Percentiles rank a stretch among this genome's conserved stretches.
Conservation (phyloP, 2,329 filamentous ascomycete species). For the Botryotinia convoluta region DNA sequence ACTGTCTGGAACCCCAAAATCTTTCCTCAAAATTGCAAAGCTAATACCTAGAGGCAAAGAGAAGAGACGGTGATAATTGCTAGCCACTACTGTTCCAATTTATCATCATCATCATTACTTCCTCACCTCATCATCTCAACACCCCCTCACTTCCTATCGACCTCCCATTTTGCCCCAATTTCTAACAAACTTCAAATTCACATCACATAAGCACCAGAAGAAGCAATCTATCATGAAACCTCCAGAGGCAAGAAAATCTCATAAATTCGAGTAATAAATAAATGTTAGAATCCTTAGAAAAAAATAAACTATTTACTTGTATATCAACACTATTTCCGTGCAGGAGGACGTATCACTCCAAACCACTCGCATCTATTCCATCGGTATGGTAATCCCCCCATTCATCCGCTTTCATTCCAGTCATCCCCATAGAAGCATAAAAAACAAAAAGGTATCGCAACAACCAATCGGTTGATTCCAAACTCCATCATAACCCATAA, state of each 20-base stretch:
- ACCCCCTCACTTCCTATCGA: too few relatives aligned
- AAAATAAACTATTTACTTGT: not conserved
- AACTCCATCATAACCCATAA: slow-evolving; percentile 9
- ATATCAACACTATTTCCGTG: not conserved
- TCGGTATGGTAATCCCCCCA: not conserved
- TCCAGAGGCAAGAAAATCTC: too few relatives aligned
- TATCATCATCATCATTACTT: too few relatives aligned
- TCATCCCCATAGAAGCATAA: not conserved
- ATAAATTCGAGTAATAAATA: not conserved
- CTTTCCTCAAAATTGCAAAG: too few relatives aligned
- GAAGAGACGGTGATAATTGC: too few relatives aligned
- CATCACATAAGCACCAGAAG: not conserved
- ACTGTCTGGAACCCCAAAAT: too few relatives aligned
- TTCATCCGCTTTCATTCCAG: not conserved
- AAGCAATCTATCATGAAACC: not conserved
- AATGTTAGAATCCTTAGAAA: not conserved
- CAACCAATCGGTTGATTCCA: not conserved
- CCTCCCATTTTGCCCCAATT: too few relatives aligned
- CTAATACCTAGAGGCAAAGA: too few relatives aligned
- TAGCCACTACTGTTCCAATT: too few relatives aligned
- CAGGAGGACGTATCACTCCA: not conserved
- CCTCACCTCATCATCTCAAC: too few relatives aligned
- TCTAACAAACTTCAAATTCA: too few relatives aligned
- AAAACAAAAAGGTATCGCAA: slow-evolving; percentile 15
- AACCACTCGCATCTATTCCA: not conserved